Conservation (phyloP, 371 early-diverging fungal genomes). For the Entomophthora muscae region DNA sequence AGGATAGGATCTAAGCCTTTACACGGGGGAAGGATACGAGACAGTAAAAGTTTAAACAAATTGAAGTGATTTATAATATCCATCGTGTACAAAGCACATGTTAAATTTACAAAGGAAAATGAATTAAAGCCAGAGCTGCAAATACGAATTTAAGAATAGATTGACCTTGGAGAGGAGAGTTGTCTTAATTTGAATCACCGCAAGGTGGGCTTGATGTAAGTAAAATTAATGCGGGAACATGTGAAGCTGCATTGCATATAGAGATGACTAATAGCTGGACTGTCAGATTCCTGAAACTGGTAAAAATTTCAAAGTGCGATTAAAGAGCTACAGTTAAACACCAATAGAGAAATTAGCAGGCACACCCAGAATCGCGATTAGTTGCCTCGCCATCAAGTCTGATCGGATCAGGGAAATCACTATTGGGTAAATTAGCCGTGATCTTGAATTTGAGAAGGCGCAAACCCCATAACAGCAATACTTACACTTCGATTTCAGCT, state of each 20-base stretch:
- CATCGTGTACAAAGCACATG: too few relatives aligned
- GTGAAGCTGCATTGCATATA: background rate
- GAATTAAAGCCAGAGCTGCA: too few relatives aligned
- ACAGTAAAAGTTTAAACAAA: too few relatives aligned
- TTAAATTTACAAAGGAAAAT: too few relatives aligned
- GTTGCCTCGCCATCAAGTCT: constrained; percentile 57
- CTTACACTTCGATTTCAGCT: constrained; percentile 69
- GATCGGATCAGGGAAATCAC: constrained; percentile 87
- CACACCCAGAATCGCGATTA: constrained; percentile 36
- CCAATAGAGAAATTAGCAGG: constrained; percentile 24
- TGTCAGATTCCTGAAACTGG: background rate
- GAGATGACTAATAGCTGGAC: background rate
- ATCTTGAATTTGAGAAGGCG: background rate
- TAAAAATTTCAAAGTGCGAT: background rate
- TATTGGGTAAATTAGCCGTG: constrained; percentile 16
- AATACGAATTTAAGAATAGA: too few relatives aligned
- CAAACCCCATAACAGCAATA: background rate
- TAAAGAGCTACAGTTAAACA: background rate
- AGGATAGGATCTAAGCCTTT: too few relatives aligned
- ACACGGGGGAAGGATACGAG: too few relatives aligned
- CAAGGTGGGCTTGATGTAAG: background rate
- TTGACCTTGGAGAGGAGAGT: too few relatives aligned
- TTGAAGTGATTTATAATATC: too few relatives aligned
- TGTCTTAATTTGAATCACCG: background rate
- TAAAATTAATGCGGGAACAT: background rate